A percentile compares a stretch with the other conserved stretches of the same genome.
Evolutionary conservation across 1,284 basidiomycete species (phyloP).

Genomic region (Meira nashicola): DNA sequence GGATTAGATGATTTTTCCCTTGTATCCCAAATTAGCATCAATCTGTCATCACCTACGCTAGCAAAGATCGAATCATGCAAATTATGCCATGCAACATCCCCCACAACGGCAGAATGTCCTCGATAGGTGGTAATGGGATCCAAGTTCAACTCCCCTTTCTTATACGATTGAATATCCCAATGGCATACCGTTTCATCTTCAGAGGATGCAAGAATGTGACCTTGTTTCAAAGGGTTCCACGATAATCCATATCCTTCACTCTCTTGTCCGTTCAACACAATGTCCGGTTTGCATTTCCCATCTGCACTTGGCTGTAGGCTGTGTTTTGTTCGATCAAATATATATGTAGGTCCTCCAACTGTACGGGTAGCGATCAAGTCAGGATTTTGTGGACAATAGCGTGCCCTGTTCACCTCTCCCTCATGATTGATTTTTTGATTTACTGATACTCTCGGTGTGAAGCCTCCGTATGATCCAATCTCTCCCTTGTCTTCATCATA

Average conservation of each 20-base stretch:
- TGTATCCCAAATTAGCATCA: constrained; percentile 96
- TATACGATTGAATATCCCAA: constrained; percentile 89
- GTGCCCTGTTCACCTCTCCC: constrained; percentile 92
- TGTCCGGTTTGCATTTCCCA: constrained; percentile 77
- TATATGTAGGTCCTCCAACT: constrained; percentile 78
- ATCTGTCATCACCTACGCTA: constrained; percentile 93
- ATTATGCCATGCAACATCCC: constrained; percentile 97
- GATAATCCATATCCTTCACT: constrained; percentile 91
- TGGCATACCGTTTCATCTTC: constrained; percentile 95
- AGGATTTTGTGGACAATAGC: constrained; percentile 98
- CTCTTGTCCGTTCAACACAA: constrained; percentile 79
- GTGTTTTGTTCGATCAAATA: constrained; percentile 97
- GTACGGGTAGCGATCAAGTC: constrained; percentile 94
- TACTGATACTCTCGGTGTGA: constrained; percentile 75
- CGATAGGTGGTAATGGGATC: constrained; percentile 77
- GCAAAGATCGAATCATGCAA: constrained; percentile 80
- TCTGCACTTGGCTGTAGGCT: constrained; percentile 83
- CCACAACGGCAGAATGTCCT: constrained; percentile 60
- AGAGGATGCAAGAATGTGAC: constrained; percentile 83
- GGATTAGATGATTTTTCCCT: constrained; percentile 63
- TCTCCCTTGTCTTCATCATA: constrained; percentile 86
- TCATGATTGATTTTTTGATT: constrained; percentile 92
- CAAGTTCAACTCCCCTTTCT: constrained; percentile 71
- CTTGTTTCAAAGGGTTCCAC: constrained; percentile 77
- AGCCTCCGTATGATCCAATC: constrained; percentile 58